A percentile compares a stretch with the other conserved stretches of the same genome.
These are phyloP conservation scores for Penicillium coffeae DNA, from an alignment of 495 filamentous ascomycete species.

Conservation along the genomic window DNA sequence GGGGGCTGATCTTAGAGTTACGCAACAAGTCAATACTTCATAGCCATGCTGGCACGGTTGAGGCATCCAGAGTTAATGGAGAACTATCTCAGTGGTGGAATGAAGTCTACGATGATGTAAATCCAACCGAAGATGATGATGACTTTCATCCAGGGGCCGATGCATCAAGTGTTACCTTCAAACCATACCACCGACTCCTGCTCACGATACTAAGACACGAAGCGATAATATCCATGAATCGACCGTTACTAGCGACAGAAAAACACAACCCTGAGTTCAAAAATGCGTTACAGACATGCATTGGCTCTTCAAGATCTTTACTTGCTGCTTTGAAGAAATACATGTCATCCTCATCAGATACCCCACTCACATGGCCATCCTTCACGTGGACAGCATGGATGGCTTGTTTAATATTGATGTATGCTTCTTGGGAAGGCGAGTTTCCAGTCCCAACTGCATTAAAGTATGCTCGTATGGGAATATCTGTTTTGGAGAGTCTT, in stretches of 20 bases:
- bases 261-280: constrained; percentile 35
- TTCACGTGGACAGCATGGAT: constrained; percentile 50
- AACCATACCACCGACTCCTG: constrained; percentile 34
- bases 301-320: constrained; percentile 40
- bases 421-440: constrained; percentile 40
- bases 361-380: constrained; percentile 41
- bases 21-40: constrained; percentile 45
- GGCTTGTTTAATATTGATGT: constrained; percentile 45
- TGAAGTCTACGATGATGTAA: constrained; percentile 41
- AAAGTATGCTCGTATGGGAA: constrained; percentile 33
- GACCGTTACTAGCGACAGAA: constrained; percentile 37
- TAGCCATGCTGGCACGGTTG: constrained; percentile 29
- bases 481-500: constrained; percentile 33
- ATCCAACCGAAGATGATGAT: constrained; percentile 24
- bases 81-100: constrained; percentile 45
- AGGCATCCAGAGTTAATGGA: constrained; percentile 35
- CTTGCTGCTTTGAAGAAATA: constrained; percentile 29
- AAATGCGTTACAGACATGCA: constrained; percentile 42
- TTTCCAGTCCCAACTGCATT: constrained; percentile 26
- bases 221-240: constrained; percentile 44
- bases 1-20: constrained; percentile 41
- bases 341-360: constrained; percentile 16
- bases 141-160: background rate
- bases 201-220: constrained; percentile 39
- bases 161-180: constrained; percentile 4